These are phyloP conservation scores for Naganishia onofrii DNA, from an alignment of 768 basidiomycete species.

Conservation along the genomic window DNA sequence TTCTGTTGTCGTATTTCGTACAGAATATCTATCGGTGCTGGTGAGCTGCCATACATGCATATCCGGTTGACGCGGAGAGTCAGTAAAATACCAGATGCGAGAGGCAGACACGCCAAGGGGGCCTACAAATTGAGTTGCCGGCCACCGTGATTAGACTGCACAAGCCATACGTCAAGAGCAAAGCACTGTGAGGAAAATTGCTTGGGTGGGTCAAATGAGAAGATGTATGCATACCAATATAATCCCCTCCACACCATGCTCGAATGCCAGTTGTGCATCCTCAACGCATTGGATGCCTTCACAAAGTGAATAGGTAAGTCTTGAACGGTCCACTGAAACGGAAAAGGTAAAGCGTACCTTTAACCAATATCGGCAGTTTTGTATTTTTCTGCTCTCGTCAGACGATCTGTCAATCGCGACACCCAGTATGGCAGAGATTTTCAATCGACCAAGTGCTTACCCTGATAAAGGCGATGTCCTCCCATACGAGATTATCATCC, in stretches of 20 bases:
- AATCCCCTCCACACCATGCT: constrained; percentile 85
- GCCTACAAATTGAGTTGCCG: constrained; percentile 54
- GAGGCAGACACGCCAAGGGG: background rate
- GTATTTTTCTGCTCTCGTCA: constrained; percentile 50
- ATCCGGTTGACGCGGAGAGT: background rate
- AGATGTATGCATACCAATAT: constrained; percentile 57
- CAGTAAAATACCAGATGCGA: background rate
- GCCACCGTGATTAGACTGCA: constrained; percentile 81
- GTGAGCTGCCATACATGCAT: constrained; percentile 36
- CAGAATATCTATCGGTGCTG: constrained; percentile 60
- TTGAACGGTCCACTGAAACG: background rate
- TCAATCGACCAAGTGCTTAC: constrained; percentile 14
- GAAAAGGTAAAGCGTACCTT: constrained; percentile 40
- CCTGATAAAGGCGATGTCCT: constrained; percentile 49
- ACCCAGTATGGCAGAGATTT: no score
- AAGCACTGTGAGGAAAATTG: no score
- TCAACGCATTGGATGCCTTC: constrained; percentile 54
- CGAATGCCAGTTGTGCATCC: constrained; percentile 80
- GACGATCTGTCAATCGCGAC: constrained; percentile 51
- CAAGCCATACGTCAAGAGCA: no score
- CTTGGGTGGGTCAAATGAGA: background rate
- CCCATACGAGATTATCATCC: constrained; percentile 52
- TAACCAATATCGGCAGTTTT: constrained; percentile 56
- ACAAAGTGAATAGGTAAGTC: background rate
- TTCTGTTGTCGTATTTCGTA: constrained; percentile 69